Base-by-base conservation (phyloP, 768 basidiomycete genomes). In the Filobasidium floriforme region DNA sequence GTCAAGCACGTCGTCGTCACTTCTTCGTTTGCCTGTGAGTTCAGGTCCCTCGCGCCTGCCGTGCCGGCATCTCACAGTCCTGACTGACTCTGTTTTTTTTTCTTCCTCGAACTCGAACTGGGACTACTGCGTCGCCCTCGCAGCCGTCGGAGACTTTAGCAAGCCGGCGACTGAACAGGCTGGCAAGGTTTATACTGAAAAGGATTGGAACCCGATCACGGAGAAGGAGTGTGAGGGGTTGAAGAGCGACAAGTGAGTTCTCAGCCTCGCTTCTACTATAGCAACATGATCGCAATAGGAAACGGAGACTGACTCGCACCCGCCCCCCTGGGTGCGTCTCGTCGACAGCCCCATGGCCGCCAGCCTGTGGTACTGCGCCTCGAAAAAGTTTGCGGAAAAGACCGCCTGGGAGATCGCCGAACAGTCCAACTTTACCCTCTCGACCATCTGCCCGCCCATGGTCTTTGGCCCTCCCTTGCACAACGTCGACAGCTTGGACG, bases 1-100 rank as follows among this genome's bases (percentile, higher is more conserved):
- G 80, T 90, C 70, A 85, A 87, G 74, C 84, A 89, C 3, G 80
- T 91, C 59, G 84, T 89, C 18, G 76, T 88, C 63, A 88, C 87
- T 0, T 85, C 85, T 12, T 89, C 88, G 0, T 79, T 75, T 51
- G 87, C 84, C 0, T 71, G 24, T 26, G 18, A 3, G 55, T 19
- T 12, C 4, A 51, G n/a, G n/a, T n/a, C 9, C 28, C 19, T 41
- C 40, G 1, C 49, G 12, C 19, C n/a, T 11, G 12, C 19, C n/a
- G 4, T 11, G 49, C 49, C 7, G 3, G 49, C 3, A 37, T 37
- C 32, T 37, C 32, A 37, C 32, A 37, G 9, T 49, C 41, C 26
- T 43, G n/a, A n/a, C 43, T 12, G 40, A 3, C 3, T 46, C 28
- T 32, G 18, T 40, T 11, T 41, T 60, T 2, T 40, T 9, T 40